Evolutionary conservation across 768 basidiomycete genomes (phyloP), one percentile per base, ranked within the genome.

Genomic region (Cystofilobasidium macerans): DNA sequence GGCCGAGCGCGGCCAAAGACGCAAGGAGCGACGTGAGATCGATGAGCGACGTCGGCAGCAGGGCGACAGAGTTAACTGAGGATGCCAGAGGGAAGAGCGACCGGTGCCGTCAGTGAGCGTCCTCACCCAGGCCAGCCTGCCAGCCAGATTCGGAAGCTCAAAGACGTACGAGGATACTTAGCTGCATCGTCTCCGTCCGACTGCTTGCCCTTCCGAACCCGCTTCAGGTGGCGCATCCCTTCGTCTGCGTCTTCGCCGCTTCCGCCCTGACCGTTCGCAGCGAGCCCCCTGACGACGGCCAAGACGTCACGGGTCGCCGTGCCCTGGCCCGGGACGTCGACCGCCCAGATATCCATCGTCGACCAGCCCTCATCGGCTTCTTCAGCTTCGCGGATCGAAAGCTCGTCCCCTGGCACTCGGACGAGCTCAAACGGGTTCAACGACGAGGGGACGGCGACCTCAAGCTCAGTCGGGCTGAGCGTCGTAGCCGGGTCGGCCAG

Each of bases 41-140:
- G 40, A 69, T 62, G 16, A 62, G 40, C 32, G 59, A 38, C 18
- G 61, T 64, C 14, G 68, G 64, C 53, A 67, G 70, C 7, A 76
- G 69, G 1, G 72, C 72, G 16, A 76, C 69, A 13, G 70, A 65
- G 40, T 62, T 67, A 32, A 28, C 51, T 43, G 54, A 40, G 18
- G 20, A 24, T 32, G 13, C 47, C 14, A 40, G 51, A 36, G 14
- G 3, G 28, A 45, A 32, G 38, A 42, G 4, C 33, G 20, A 53
- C 24, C 18, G 22, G 43, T 20, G 6, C 22, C 24, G 13, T 32
- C 11, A 3, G 53, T 35, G 22, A 14, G 16, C 33, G 18, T 5
- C 26, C 26, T 2, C 28, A 1, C 36, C 20, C 16, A 3, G 26
- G 12, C 24, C 48, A 38, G 11, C 11, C 20, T 2, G 3, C n/a